Evolutionary conservation across 768 basidiomycete species (phyloP).

Genomic region (Phanerochaete carnosa): DNA sequence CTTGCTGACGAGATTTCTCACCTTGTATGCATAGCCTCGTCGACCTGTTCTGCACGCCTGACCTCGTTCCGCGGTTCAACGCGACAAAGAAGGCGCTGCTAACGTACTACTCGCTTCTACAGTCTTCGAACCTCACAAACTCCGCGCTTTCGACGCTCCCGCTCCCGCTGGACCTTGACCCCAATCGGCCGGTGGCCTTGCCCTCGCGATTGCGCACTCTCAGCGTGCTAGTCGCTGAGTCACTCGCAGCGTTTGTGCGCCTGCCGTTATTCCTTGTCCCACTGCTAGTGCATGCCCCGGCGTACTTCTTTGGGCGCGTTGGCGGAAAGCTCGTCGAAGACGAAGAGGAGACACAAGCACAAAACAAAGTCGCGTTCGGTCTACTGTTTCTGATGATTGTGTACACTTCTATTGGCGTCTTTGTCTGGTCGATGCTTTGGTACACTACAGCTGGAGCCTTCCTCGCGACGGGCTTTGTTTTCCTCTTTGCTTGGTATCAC

Average conservation of each 20-base stretch:
- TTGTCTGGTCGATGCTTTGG: slow-evolving; percentile 81
- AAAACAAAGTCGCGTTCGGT: slow-evolving; percentile 94
- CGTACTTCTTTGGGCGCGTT: slow-evolving; percentile 76
- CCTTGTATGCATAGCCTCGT: slow-evolving; percentile 54
- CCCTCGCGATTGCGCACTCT: slow-evolving; percentile 85
- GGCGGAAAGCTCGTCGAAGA: slow-evolving; percentile 75
- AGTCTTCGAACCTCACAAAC: slow-evolving; percentile 81
- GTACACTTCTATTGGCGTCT: slow-evolving; percentile 83
- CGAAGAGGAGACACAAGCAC: slow-evolving; percentile 93
- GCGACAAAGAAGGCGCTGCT: slow-evolving; percentile 68
- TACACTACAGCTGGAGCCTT: slow-evolving; percentile 73
- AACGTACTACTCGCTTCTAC: slow-evolving; percentile 84
- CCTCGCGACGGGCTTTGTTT: slow-evolving; percentile 65
- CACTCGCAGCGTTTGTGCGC: slow-evolving; percentile 62
- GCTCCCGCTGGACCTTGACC: slow-evolving; percentile 81
- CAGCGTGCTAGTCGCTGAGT: slow-evolving; percentile 73
- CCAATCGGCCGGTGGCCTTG: slow-evolving; percentile 62
- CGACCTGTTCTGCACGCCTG: slow-evolving; percentile 77
- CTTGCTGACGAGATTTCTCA: background rate
- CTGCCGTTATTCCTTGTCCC: slow-evolving; percentile 91
- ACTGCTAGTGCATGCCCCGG: slow-evolving; percentile 77
- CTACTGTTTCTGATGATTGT: slow-evolving; percentile 67
- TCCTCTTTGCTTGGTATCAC: slow-evolving; percentile 83
- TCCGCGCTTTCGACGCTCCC: slow-evolving; percentile 80
- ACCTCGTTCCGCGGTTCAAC: slow-evolving; percentile 56